phyloP scores from a whole-genome alignment of 306 rosid species.

The Astragalus membranaceus region DNA sequence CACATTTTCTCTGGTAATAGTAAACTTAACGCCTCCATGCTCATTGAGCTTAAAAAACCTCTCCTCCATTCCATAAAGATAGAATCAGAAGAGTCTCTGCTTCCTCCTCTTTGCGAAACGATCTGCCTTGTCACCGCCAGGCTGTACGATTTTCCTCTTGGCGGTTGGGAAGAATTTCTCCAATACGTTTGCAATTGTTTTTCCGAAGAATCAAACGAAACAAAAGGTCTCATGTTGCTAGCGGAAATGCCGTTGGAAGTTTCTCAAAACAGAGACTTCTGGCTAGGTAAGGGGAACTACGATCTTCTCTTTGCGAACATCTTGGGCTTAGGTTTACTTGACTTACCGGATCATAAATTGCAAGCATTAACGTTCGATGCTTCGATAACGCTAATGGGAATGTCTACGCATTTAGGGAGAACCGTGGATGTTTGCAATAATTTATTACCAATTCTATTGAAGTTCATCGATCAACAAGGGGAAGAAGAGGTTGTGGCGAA shows the following conservation, averaged over 20 bases:
- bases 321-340: neutral
- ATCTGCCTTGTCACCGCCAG: neutral
- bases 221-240: constrained; percentile 4
- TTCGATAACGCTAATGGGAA: neutral
- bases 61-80: neutral
- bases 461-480: neutral
- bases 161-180: constrained; percentile 17
- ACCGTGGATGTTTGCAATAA: neutral
- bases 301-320: neutral
- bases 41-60: neutral
- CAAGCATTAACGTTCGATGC: neutral
- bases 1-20: neutral
- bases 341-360: neutral
- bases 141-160: neutral
- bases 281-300: neutral
- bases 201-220: neutral
- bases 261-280: neutral
- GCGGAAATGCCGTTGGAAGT: neutral
- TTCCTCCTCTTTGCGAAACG: neutral
- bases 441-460: neutral
- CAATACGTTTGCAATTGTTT: neutral
- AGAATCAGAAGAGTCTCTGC: neutral
- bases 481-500: neutral
- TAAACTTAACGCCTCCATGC: neutral
- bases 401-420: neutral